These are phyloP conservation scores for Coffea eugenioides DNA, from an alignment of 257 asterid genomes.

Conservation along the genomic window DNA sequence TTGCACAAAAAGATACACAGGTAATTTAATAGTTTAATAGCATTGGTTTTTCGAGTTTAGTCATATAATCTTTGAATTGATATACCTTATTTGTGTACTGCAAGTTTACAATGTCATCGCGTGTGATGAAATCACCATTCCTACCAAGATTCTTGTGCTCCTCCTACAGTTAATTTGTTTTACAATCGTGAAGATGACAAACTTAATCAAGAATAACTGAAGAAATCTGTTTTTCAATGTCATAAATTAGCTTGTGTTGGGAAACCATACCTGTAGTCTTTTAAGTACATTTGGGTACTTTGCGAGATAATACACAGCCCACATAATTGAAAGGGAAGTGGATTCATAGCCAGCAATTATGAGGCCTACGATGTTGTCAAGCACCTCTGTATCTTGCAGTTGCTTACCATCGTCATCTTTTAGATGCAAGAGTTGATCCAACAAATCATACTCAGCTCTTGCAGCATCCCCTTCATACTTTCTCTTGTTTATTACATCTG, in stretches of 20 bases:
- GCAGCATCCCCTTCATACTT: slow-evolving; percentile 1
- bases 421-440: slow-evolving; percentile 13
- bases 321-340: slow-evolving; percentile 23
- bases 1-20: too few species aligned
- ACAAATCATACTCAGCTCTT: slow-evolving; percentile 6
- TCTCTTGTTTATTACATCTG: slow-evolving; percentile 47
- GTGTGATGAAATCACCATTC: not conserved
- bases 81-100: not conserved
- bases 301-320: slow-evolving; percentile 29
- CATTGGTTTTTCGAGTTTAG: too few species aligned
- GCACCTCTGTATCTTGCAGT: slow-evolving; percentile 20
- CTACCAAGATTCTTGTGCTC: not conserved
- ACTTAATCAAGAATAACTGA: too few species aligned
- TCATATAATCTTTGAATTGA: too few species aligned
- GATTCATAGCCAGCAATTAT: slow-evolving; percentile 28
- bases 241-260: too few species aligned
- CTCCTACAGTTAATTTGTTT: too few species aligned
- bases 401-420: slow-evolving; percentile 26
- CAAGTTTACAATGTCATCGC: not conserved
- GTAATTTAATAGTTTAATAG: too few species aligned
- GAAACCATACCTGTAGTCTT: slow-evolving; percentile 6
- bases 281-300: slow-evolving; percentile 10
- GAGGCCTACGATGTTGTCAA: slow-evolving; percentile 26
- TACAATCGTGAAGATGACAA: too few species aligned
- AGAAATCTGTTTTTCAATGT: too few species aligned